Base-by-base conservation (phyloP, 2,329 filamentous ascomycete genomes). In the Talaromyces funiculosus region DNA sequence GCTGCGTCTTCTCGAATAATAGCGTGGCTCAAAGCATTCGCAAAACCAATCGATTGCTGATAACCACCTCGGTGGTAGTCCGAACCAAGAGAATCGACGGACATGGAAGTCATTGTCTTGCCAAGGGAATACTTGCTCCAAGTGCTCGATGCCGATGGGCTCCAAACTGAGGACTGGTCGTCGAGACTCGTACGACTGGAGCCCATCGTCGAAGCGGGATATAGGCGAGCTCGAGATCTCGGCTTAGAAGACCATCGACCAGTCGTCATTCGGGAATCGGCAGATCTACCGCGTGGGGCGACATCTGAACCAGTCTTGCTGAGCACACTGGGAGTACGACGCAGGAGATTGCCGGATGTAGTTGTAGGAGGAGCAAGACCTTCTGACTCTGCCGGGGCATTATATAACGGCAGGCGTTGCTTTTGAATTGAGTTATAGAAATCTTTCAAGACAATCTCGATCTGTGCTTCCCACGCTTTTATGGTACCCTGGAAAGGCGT, bases 41-140 rank as follows among this genome's bases (percentile, higher is more conserved):
- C 94, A 71, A 99, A 99, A 0, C 94, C 94, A 70, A 99, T 96
- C 0, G 92, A 95, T 75, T 96, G 92, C 75, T 97, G 92, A 73
- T 93, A 97, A 4, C 60, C 60, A 43, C 86, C 86, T 51, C 87
- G 84, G 4, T 86, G 86, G 73, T 88, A 88, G 35, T 86, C 84
- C 1, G 90, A 92, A 20, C 87, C 88, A 67, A 97, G 87, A 0
- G 92, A 96, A 71, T 96, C 91, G 68, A 97, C 89, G 4, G 92
- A 97, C 80, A 94, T 90, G 3, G 92, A 93, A 0, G 91, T 92
- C 64, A 95, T 87, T 0, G 92, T 96, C 71, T 95, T 91, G 33
- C 92, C 91, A 62, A 96, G 82, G 0, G 93, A 97, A 70, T 94
- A 90, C 68, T 90, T 93, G 77, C 92, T 97, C 92, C 92, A 97